These are phyloP conservation scores for Fusarium anguioides DNA, from an alignment of 2,329 filamentous ascomycete species.

Conservation along the genomic window DNA sequence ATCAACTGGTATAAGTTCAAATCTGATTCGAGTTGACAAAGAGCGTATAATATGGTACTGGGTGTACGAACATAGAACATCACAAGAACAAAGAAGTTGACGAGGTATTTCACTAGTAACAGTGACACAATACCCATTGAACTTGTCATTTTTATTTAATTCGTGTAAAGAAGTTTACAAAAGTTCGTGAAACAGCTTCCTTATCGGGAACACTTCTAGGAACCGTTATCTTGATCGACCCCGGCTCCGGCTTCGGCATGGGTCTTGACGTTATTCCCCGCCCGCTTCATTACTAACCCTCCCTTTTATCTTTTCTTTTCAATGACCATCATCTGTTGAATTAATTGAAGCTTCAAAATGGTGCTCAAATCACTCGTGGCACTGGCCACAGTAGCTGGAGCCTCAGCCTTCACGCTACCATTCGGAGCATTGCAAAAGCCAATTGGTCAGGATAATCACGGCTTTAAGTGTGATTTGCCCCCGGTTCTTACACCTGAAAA, in stretches of 20 bases:
- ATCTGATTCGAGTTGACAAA: background rate
- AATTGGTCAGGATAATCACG: conserved; percentile 20
- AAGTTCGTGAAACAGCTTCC: conserved; percentile 23
- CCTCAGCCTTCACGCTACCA: conserved; percentile 26
- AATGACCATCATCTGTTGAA: background rate
- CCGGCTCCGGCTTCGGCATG: conserved; percentile 26
- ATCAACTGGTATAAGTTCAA: no score
- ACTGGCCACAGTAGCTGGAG: conserved; percentile 26
- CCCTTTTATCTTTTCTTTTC: background rate
- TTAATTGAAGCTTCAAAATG: conserved; percentile 17
- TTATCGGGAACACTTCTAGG: conserved; percentile 15
- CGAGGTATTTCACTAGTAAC: background rate
- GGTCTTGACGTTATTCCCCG: conserved; percentile 20
- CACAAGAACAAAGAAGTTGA: background rate
- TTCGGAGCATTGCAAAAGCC: conserved; percentile 34
- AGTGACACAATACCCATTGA: background rate
- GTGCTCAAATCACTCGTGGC: conserved; percentile 33
- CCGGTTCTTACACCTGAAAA: conserved; percentile 47
- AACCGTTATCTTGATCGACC: conserved; percentile 5
- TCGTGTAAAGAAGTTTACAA: background rate
- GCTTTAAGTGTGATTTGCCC: conserved; percentile 50
- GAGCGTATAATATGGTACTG: no score
- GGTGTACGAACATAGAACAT: background rate
- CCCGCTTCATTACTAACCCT: conserved; percentile 3
- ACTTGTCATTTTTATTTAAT: background rate